A percentile compares a stretch with the other conserved stretches of the same genome.
Conservation (phyloP, 768 basidiomycete species). For the Podaxis sp. region DNA sequence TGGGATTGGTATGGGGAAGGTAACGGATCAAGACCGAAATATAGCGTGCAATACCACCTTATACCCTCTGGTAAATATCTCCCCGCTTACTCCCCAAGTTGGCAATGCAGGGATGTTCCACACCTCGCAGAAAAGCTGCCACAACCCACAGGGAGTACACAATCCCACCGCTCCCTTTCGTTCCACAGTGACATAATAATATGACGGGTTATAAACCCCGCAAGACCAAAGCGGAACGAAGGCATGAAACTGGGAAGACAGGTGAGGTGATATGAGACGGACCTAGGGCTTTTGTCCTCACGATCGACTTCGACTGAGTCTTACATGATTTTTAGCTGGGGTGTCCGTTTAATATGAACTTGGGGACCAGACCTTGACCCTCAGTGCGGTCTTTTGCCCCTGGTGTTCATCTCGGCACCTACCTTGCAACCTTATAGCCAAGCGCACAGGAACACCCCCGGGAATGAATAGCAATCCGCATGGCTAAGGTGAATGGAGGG, state of each 20-base stretch:
- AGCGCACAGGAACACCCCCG: background rate
- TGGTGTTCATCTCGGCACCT: background rate
- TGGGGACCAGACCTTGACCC: background rate
- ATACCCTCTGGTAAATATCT: conserved; percentile 72
- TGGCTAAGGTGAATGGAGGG: too few relatives aligned
- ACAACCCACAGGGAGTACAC: conserved; percentile 41
- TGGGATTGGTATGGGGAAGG: conserved; percentile 61
- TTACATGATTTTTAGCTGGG: background rate
- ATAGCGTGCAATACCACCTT: conserved; percentile 88
- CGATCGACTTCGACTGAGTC: conserved; percentile 16
- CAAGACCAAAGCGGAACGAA: conserved; percentile 90
- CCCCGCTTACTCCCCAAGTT: background rate
- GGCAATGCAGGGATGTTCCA: conserved; percentile 62
- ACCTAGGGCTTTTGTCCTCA: conserved; percentile 84
- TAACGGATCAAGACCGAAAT: conserved; percentile 91
- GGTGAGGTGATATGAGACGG: conserved; percentile 76
- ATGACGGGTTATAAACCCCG: conserved; percentile 83
- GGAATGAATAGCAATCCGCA: too few relatives aligned
- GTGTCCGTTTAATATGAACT: background rate
- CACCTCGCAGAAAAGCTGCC: conserved; percentile 73
- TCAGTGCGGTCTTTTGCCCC: background rate
- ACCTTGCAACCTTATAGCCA: background rate
- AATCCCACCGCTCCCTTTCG: conserved; percentile 62
- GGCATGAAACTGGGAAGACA: conserved; percentile 58
- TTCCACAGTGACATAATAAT: conserved; percentile 65